These are phyloP conservation scores for Teunomyces stri DNA, from an alignment of 805 yeast species.

Conservation along the genomic window DNA sequence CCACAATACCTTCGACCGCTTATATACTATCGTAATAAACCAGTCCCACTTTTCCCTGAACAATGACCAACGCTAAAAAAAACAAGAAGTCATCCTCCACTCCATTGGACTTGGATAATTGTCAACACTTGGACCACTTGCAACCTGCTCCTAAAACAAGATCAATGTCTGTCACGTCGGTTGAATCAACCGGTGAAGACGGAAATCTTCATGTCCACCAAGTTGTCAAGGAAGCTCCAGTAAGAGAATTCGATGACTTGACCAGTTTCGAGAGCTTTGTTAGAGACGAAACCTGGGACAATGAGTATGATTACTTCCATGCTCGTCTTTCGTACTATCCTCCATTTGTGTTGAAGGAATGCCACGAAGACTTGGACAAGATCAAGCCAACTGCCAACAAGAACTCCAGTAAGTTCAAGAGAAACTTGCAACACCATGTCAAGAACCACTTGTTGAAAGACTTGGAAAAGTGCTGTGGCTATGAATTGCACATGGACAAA, in stretches of 20 bases:
- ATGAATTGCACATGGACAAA: constrained; percentile 49
- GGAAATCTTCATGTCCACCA: constrained; percentile 22
- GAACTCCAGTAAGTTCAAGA: constrained; percentile 65
- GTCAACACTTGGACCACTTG: constrained; percentile 38
- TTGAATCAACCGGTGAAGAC: constrained; percentile 32
- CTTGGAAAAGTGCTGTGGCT: constrained; percentile 61
- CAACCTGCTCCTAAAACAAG: constrained; percentile 38
- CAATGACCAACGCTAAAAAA: constrained; percentile 22
- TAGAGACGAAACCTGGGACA: constrained; percentile 73
- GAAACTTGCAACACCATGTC: constrained; percentile 74
- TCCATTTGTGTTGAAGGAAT: constrained; percentile 66
- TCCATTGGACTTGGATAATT: constrained; percentile 36
- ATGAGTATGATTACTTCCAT: constrained; percentile 67
- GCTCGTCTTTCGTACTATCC: constrained; percentile 69
- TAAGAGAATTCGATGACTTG: constrained; percentile 58
- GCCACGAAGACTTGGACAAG: constrained; percentile 68
- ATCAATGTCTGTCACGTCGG: constrained; percentile 37
- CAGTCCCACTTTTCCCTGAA: background rate
- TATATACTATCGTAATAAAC: background rate
- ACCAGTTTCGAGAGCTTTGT: constrained; percentile 60
- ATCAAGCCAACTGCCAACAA: constrained; percentile 71
- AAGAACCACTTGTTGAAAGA: constrained; percentile 69
- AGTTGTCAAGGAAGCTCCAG: constrained; percentile 40
- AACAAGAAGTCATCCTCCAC: constrained; percentile 24
- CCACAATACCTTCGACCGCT: background rate